Base-by-base conservation (phyloP, 257 asterid species). In the Ehretia macrophylla region DNA sequence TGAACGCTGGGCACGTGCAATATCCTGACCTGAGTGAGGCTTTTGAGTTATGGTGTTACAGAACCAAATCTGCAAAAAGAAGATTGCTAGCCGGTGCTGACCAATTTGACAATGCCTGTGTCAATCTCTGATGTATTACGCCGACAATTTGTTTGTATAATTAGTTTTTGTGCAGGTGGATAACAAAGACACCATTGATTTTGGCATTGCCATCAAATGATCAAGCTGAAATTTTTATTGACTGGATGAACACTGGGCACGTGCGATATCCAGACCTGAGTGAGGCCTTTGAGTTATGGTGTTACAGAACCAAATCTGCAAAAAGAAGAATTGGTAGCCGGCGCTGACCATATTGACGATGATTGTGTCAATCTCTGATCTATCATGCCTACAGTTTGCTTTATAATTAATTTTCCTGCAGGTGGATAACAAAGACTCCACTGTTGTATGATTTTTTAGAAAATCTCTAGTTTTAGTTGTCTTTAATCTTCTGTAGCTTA, bases 1-100 rank as follows among this genome's bases (percentile, higher is more conserved):
- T 88, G 81, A 74, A 37, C 39, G 52, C 60, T 18, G 70, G 62
- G 0, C 84, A 78, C 61, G 74, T 75, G 14, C 68, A 48, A 62
- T 88, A 82, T 70, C 96, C 96, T 3, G 95, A 88, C 58, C 72
- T 88, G 56, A 88, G 90, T 23, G 96, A 88, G 75, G 95, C 95
- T 23, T 85, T 88, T 55, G 96, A 85, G 80, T 70, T 88, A 14
- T 85, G 95, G 95, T 88, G 93, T 75, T 88, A 78, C 67, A 69
- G 95, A 67, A 79, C 90, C 8, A 88, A 85, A 70, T 81, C 93
- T 21, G 90, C 95, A 8, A 84, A 77, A 76, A 77, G 93, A 71
- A 83, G 95, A 62, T 70, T 88, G 64, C 76, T 77, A 14, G 84
- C 72, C 55, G 78, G 81, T 56, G 61, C 72, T 55, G 80, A 74